Base-by-base conservation (phyloP, 1,284 basidiomycete species). In the Phlebopus sp. region DNA sequence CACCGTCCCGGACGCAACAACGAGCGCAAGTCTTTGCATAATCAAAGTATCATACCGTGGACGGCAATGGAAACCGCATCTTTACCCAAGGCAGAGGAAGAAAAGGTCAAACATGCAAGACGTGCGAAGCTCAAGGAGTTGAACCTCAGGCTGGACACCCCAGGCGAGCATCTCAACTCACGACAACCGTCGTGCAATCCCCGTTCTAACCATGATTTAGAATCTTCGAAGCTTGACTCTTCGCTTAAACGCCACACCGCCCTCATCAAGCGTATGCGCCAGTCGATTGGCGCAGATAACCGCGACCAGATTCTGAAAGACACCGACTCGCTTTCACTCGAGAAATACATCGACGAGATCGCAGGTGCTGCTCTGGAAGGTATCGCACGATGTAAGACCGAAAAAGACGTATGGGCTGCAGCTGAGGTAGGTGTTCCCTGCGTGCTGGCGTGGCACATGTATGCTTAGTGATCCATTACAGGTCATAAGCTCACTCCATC, bases 341-440 rank as follows among this genome's bases (percentile, higher is more conserved):
- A 93, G 70, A 99, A 97, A 69, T 98, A 99, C 65, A 77, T 96
- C 44, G 95, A 97, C 59, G 97, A 99, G 70, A 86, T 98, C 52
- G 87, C 90, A 1, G 84, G 85, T 10, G 94, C 93, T 2, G 76
- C 87, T 0, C 73, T 91, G 0, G 97, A 99, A 62, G 96, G 97
- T 1, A 76, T 96, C 34, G 68, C 71, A 9, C 82, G 86, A 53
- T 95, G 93, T 67, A 94, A 87, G 74, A 90, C 79, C 0, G 90
- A 92, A 58, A 88, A 87, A 58, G 94, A 99, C 64, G 79, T 93
- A 19, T 90, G 92, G 78, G 89, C 86, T 47, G 93, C 93, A 5
- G 88, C 93, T 13, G 94, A 98, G 75, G 92, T 94, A 55, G 58
- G 80, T 64, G 14, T 47, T 46, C 40, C 32, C 17, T 3, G 23